A percentile compares a stretch with the other conserved stretches of the same genome.
phyloP scores from a whole-genome alignment of 306 rosid species.

The Aeschynomene evenia region DNA sequence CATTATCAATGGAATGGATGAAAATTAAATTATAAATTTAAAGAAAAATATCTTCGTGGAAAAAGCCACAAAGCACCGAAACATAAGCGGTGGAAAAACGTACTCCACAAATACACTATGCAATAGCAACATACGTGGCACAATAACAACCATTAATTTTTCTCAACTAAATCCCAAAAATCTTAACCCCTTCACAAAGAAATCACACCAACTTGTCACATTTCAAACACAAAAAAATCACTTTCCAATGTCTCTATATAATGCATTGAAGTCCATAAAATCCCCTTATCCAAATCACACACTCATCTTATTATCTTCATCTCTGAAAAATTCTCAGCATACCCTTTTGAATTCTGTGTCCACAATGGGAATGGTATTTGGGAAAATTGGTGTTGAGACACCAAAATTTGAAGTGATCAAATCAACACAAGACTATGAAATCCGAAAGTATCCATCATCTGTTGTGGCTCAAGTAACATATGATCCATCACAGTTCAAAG shows the following conservation, averaged over 20 bases:
- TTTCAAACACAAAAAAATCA: not conserved
- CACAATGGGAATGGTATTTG: slow-evolving; percentile 80
- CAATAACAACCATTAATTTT: not conserved
- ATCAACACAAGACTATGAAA: slow-evolving; percentile 61
- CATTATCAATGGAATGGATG: too few relatives aligned
- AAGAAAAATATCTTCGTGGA: too few relatives aligned
- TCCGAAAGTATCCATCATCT: slow-evolving; percentile 59
- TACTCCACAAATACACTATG: slow-evolving; percentile 25
- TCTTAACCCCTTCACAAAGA: slow-evolving; percentile 36
- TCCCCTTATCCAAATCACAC: not conserved
- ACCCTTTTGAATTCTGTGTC: not conserved
- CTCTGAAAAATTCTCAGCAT: not conserved
- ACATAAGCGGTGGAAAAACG: slow-evolving; percentile 21
- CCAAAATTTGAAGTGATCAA: slow-evolving; percentile 52
- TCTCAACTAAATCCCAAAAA: not conserved
- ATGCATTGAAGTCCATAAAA: not conserved
- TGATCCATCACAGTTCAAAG: slow-evolving; percentile 70
- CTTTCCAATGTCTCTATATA: slow-evolving; percentile 5
- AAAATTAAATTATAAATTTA: too few relatives aligned
- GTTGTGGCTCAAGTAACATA: slow-evolving; percentile 77
- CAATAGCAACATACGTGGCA: not conserved
- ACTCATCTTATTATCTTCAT: too few relatives aligned
- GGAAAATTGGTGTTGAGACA: slow-evolving; percentile 66
- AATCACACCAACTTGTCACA: not conserved
- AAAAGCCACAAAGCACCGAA: too few relatives aligned